Evolutionary conservation across 75 land plant genomes (phyloP), one percentile per base, ranked within the genome.

Genomic region (Pinus albicaulis): DNA sequence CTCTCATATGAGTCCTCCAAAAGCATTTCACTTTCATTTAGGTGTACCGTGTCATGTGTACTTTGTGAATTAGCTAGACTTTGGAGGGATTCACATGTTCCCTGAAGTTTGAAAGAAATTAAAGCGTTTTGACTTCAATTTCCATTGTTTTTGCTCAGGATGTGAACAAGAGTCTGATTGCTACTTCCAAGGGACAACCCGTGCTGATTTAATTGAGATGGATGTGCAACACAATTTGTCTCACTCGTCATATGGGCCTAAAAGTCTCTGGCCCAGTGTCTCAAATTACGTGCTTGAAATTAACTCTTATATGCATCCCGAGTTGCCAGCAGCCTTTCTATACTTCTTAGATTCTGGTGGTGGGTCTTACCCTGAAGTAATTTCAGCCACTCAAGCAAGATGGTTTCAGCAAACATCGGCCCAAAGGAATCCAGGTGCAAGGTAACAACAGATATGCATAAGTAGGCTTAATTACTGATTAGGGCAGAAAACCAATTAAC

Each of bases 311-410:
- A 79, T 77, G 3, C 69, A 82, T 41, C 55, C 79, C 61, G 20
- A 76, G 10, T 36, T 76, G 17, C 80, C 88, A 14, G 83, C 89
- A 26, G 83, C 81, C 1, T 69, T 87, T 72, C 68, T 97, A 17
- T 97, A 97, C 79, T 95, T 97, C 76, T 66, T 97, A 25, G 99
- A 97, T 80, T 97, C 99, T 71, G 99, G 99, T 36, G 99, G 99
- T 61, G 99, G 99, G 31, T 87, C 95, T 17, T 94, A 94, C 59
- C 95, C 99, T 19, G 88, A 97, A 83, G 83, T 89, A 31, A 91
- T 97, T 70, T 91, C 98, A 14, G 82, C 73, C 34, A 77, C 80
- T 55, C 98, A 97, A 77, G 89, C 74, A 14, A 76, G 82, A 52
- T 97, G 99, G 99, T 92, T 97, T 62, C 53, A 84, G 52, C 55